Percentiles rank a stretch among this genome's conserved stretches.
Conservation (phyloP, 768 basidiomycete genomes). For the Mycena belliarum region DNA sequence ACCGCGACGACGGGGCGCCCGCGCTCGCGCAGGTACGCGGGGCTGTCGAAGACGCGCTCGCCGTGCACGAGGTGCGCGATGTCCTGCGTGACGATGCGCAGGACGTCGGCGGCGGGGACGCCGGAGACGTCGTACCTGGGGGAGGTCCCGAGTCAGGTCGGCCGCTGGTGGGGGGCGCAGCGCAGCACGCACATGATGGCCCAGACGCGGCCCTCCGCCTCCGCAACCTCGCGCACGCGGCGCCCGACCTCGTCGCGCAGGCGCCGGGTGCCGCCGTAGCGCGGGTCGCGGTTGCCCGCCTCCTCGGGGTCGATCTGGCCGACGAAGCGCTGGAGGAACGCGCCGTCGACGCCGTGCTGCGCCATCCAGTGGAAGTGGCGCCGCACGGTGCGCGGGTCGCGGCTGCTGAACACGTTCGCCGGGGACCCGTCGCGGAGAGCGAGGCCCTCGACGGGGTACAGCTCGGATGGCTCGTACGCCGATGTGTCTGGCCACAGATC, state of each 20-base stretch:
- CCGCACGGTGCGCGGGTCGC: conserved; percentile 72
- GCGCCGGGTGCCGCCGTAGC: conserved; percentile 50
- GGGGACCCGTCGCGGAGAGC: conserved; percentile 56
- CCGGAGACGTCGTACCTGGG: conserved; percentile 83
- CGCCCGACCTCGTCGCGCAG: conserved; percentile 76
- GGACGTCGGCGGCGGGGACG: conserved; percentile 71
- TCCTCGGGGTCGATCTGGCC: conserved; percentile 61
- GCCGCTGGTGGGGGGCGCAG: not conserved
- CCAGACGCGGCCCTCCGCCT: conserved; percentile 78
- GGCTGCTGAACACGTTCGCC: conserved; percentile 75
- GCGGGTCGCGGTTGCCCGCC: conserved; percentile 35
- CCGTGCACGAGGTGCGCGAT: conserved; percentile 70
- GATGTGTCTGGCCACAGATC: conserved; percentile 84
- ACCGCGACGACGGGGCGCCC: conserved; percentile 71
- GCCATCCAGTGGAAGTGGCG: conserved; percentile 87
- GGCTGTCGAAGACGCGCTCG: conserved; percentile 65
- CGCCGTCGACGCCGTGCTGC: conserved; percentile 75
- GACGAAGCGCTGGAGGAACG: conserved; percentile 78
- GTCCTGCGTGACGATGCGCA: conserved; percentile 65
- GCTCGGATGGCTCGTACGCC: conserved; percentile 67
- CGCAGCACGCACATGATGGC: conserved; percentile 69
- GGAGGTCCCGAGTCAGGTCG: conserved; percentile 3
- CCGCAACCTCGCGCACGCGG: conserved; percentile 73
- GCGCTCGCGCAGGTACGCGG: conserved; percentile 70
- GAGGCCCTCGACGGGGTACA: conserved; percentile 70